Conservation (phyloP, 208 protist genomes). For the Acanthamoeba culbertsoni region DNA sequence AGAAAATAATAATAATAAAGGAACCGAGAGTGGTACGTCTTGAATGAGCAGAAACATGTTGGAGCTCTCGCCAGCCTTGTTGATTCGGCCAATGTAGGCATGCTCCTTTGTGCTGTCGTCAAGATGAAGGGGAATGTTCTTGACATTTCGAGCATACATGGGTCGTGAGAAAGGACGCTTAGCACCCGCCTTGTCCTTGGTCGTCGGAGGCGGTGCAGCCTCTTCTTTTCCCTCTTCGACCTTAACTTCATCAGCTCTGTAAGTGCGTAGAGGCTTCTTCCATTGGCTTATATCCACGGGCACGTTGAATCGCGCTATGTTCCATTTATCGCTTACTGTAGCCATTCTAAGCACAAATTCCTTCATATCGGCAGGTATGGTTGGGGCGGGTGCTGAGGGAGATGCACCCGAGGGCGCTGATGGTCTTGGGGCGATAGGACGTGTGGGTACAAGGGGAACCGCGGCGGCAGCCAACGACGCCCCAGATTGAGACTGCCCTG, state of each 20-base stretch:
- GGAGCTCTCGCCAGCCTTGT: slow-evolving; percentile 27
- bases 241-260: not conserved
- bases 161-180: not conserved
- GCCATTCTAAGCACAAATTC: slow-evolving; percentile 25
- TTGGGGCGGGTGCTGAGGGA: not conserved
- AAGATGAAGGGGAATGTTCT: slow-evolving; percentile 36
- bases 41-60: slow-evolving; percentile 13
- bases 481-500: too few species aligned
- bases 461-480: too few species aligned
- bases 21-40: not conserved
- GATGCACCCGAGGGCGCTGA: not conserved
- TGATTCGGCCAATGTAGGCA: slow-evolving; percentile 17
- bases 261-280: not conserved
- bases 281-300: slow-evolving; percentile 5
- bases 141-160: not conserved
- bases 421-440: not conserved
- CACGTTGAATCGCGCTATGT: slow-evolving; percentile 41
- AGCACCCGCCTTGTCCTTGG: not conserved
- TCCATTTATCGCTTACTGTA: not conserved
- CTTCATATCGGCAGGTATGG: too few species aligned
- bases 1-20: not conserved
- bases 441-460: too few species aligned
- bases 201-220: not conserved
- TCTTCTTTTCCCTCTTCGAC: not conserved
- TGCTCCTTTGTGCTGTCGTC: not conserved